Evolutionary conservation across 257 asterid genomes (phyloP).

Genomic region (Phtheirospermum japonicum): DNA sequence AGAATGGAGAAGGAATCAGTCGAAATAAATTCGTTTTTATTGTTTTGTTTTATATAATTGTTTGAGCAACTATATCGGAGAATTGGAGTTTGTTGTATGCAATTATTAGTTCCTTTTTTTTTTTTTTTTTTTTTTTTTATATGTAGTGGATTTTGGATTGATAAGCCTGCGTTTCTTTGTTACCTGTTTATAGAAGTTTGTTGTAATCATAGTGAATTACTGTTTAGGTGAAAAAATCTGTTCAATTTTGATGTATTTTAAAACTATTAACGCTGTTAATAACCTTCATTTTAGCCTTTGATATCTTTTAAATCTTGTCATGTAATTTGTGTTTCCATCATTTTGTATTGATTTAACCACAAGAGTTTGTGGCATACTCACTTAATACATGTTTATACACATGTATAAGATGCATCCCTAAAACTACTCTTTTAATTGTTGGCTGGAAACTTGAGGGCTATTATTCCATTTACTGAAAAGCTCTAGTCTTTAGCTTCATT

Average conservation of each 20-base stretch:
- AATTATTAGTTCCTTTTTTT: background rate
- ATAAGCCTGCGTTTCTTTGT: background rate
- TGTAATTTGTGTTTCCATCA: slow-evolving; percentile 2
- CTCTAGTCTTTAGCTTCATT: slow-evolving; percentile 22
- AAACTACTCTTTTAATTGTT: background rate
- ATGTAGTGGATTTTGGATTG: slow-evolving; percentile 1
- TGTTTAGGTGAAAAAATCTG: background rate
- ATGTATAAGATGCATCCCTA: background rate
- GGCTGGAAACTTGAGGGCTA: slow-evolving; percentile 4
- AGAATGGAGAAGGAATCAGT: slow-evolving; percentile 7
- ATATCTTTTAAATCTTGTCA: slow-evolving; percentile 20
- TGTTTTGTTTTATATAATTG: background rate
- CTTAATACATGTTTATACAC: background rate
- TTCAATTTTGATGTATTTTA: slow-evolving; percentile 10
- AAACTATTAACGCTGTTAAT: slow-evolving; percentile 15
- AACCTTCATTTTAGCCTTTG: slow-evolving; percentile 1
- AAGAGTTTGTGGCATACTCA: background rate
- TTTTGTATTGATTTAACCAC: slow-evolving; percentile 12
- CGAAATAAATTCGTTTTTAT: background rate
- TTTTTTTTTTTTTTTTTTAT: slow-evolving; percentile 11
- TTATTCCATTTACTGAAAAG: slow-evolving; percentile 14
- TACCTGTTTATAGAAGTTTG: too few relatives aligned
- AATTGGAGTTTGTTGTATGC: slow-evolving; percentile 9
- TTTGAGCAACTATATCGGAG: too few relatives aligned
- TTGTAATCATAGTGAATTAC: background rate